Conservation (phyloP, 2,329 filamentous ascomycete genomes). For the Ophiostoma populinum region DNA sequence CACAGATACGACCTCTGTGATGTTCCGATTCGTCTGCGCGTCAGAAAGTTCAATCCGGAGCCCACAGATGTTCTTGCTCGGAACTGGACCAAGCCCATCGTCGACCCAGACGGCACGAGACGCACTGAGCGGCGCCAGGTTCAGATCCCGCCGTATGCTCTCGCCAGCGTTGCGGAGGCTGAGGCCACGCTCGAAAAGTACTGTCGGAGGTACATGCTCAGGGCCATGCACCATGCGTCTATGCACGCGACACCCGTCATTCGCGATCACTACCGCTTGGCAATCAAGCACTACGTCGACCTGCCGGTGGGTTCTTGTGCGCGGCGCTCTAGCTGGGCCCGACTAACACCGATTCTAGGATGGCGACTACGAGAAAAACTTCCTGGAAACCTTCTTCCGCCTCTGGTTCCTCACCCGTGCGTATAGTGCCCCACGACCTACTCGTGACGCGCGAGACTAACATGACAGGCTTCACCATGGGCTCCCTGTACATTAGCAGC, state of each 20-base stretch:
- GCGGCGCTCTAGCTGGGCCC: too few relatives aligned
- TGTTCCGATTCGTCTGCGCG: slow-evolving; percentile 20
- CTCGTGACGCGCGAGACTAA: background rate
- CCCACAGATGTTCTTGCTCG: slow-evolving; percentile 22
- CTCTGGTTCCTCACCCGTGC: slow-evolving; percentile 31
- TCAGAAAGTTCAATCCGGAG: slow-evolving; percentile 24
- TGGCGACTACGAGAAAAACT: slow-evolving; percentile 15
- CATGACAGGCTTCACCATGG: slow-evolving; percentile 24
- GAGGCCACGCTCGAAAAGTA: slow-evolving; percentile 15
- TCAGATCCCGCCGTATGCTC: slow-evolving; percentile 8
- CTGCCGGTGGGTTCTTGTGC: slow-evolving; percentile 9
- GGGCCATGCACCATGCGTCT: slow-evolving; percentile 16
- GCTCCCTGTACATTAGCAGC: slow-evolving; percentile 25
- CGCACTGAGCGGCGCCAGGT: background rate
- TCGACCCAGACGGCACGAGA: background rate
- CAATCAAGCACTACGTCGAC: slow-evolving; percentile 12
- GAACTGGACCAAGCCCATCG: slow-evolving; percentile 18
- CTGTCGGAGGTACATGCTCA: slow-evolving; percentile 16
- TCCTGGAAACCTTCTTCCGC: slow-evolving; percentile 24
- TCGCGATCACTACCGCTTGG: slow-evolving; percentile 8
- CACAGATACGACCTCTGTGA: slow-evolving; percentile 20
- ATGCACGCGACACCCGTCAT: slow-evolving; percentile 4
- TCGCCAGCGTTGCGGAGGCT: slow-evolving; percentile 3
- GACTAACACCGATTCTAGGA: slow-evolving; percentile 8
- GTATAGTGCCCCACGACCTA: slow-evolving; percentile 11